Base-by-base conservation (phyloP, 2,329 filamentous ascomycete genomes). In the Botrytis deweyae region DNA sequence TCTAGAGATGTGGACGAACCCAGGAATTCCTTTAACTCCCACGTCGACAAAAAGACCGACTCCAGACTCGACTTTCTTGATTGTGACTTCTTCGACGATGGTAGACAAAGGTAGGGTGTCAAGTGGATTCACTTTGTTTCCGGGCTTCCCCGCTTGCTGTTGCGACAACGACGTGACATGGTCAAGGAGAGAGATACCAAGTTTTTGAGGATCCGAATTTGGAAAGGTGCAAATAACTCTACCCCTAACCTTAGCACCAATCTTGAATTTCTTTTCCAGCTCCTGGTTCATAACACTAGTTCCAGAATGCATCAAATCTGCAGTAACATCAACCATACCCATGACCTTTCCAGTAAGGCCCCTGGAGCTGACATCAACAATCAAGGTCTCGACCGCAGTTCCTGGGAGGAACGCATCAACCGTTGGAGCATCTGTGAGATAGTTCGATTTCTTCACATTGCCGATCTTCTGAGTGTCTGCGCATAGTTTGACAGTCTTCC, bases 1-100 rank as follows among this genome's bases (percentile, higher is more conserved):
- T 76, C 93, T 90, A 1, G 96, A 99, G 77, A 99, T 97, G 82
- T 99, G 96, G 36, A 97, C 94, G 80, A 98, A 99, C 16, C 93
- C 93, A n/a, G 89, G 86, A 4, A 95, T 85, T 44, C 90, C 88
- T 59, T 88, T 85, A 9, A 91, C 83, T 3, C 90, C 91, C 40
- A 95, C 83, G 77, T 93, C 89, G 25, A 95, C 87, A 79, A 97
- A 97, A 3, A 98, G 86, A 71, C 96, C 97, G 75, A 95, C 88
- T 4, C 91, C 90, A 8, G 90, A 86, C 77, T 97, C 92, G 4
- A 98, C 93, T 77, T 92, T 92, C 71, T 90, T 88, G 12, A 99
- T 90, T 55, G 89, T 94, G 73, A 93, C 93, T 77, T 92, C 88
- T 65, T 95, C 91, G 40, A 98, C 85, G 63, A 92, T 88, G 0